phyloP scores from a whole-genome alignment of 83 land plant genomes.

The Larix sibirica region DNA sequence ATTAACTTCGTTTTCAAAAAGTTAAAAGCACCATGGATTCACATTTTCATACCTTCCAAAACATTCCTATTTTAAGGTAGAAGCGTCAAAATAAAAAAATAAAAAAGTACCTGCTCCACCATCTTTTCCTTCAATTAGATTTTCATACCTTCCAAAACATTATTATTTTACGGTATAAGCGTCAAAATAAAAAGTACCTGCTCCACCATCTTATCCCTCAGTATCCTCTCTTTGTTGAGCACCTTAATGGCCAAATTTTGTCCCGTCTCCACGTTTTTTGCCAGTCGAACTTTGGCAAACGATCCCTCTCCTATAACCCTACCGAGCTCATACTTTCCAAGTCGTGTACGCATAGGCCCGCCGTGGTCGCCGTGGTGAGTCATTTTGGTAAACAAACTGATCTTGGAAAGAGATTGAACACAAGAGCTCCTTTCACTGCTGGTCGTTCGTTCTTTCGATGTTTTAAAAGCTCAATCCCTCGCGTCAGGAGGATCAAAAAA shows the following conservation, averaged over 20 bases:
- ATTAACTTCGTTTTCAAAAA: too few relatives aligned
- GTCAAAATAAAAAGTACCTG: slow-evolving; percentile 7
- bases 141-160: background rate
- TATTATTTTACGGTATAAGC: too few relatives aligned
- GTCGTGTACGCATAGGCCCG: slow-evolving; percentile 17
- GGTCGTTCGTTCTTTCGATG: too few relatives aligned
- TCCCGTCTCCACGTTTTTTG: slow-evolving; percentile 25
- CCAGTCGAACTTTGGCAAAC: slow-evolving; percentile 30
- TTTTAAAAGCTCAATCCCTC: background rate
- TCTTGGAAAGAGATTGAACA: background rate
- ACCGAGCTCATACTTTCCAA: slow-evolving; percentile 32
- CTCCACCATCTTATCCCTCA: slow-evolving; percentile 35
- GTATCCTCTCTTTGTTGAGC: slow-evolving; percentile 33
- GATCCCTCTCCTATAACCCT: slow-evolving; percentile 29
- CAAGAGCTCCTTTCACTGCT: background rate
- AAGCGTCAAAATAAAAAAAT: too few relatives aligned
- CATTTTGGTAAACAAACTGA: background rate
- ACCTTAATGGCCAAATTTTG: slow-evolving; percentile 24
- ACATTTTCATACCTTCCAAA: background rate
- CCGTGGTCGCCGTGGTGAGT: background rate
- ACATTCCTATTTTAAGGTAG: too few relatives aligned
- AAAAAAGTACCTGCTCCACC: too few relatives aligned
- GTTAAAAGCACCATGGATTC: background rate
- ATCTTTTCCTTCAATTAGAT: too few relatives aligned
- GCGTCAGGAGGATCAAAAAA: slow-evolving; percentile 9